Conservation (phyloP, 139 green algal species). For the Pedinophyceae sp. region DNA sequence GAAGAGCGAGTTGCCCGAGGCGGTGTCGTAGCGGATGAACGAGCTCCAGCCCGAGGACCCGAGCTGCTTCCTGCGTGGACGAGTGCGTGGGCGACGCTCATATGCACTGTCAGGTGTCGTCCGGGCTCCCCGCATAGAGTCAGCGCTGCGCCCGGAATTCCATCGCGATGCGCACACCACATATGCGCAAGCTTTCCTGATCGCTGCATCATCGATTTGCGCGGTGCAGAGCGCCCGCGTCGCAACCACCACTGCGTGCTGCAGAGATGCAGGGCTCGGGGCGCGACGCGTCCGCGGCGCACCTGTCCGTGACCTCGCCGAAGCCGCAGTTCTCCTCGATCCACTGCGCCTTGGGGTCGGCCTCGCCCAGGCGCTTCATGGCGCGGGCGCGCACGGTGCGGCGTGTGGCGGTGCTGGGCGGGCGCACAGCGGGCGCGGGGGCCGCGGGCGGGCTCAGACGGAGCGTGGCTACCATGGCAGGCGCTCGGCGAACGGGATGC, state of each 20-base stretch:
- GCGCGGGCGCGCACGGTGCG: no score
- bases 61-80: background rate
- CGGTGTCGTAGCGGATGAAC: background rate
- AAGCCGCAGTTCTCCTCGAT: slow-evolving; percentile 24
- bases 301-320: slow-evolving; percentile 18
- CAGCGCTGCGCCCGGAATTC: background rate
- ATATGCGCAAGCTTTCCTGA: no score
- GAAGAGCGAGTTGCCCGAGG: slow-evolving; percentile 39
- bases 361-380: no score
- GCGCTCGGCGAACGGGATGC: no score
- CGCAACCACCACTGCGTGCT: slow-evolving; percentile 16
- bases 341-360: no score
- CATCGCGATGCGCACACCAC: background rate
- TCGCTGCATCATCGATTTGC: no score
- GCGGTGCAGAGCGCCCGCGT: background rate
- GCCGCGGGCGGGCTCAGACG: no score
- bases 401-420: no score
- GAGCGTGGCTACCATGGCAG: no score
- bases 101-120: background rate
- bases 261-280: slow-evolving; percentile 31
- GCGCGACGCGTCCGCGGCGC: slow-evolving; percentile 35
- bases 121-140: background rate
- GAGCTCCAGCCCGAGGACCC: background rate
- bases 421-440: no score
- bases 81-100: background rate